Percentiles rank a stretch among this genome's conserved stretches.
These are phyloP conservation scores for Eucalyptus shirleyi DNA, from an alignment of 345 rosid species.

Conservation along the genomic window DNA sequence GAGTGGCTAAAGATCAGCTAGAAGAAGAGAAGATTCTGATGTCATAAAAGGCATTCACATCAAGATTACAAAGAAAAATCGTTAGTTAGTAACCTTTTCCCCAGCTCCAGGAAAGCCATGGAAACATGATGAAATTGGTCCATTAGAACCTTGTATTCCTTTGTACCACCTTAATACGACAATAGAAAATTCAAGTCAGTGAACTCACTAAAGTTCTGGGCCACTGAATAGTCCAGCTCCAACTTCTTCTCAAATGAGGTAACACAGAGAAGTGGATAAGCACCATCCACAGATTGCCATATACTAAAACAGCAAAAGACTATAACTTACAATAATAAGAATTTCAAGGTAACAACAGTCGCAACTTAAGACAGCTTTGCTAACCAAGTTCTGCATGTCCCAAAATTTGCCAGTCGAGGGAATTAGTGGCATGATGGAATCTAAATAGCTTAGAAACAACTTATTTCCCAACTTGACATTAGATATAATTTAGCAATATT, in stretches of 20 bases:
- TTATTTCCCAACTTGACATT: background rate
- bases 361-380: background rate
- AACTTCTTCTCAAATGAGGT: background rate
- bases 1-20: background rate
- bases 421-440: background rate
- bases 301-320: background rate
- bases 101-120: slow-evolving; percentile 82
- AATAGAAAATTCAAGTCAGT: background rate
- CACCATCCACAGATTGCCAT: background rate
- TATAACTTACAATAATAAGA: background rate
- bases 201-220: background rate
- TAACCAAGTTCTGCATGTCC: background rate
- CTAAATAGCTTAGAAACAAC: background rate
- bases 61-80: background rate
- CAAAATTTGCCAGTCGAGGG: background rate
- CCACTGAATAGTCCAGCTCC: background rate
- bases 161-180: slow-evolving; percentile 62
- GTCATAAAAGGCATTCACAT: background rate
- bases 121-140: slow-evolving; percentile 79
- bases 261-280: background rate
- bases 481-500: background rate
- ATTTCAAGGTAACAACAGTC: background rate
- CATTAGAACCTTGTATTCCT: slow-evolving; percentile 84
- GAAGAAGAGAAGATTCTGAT: background rate
- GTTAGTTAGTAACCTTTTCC: slow-evolving; percentile 32